Conservation (phyloP, 345 rosid genomes). For the Draba incana region DNA sequence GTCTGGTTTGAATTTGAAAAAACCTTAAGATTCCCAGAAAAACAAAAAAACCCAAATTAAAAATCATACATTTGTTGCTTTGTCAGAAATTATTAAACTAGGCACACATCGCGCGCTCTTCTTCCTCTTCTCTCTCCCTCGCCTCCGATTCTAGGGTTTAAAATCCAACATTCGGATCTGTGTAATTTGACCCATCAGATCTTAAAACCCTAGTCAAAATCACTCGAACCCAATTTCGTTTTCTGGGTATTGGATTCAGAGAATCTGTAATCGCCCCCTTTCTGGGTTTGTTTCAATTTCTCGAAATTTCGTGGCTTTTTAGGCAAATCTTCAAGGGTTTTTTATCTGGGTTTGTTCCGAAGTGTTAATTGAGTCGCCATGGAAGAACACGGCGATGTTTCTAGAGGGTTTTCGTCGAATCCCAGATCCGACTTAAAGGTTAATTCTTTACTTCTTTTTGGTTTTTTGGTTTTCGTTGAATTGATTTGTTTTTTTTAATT, state of each 20-base stretch:
- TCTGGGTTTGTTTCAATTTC: conserved; percentile 15
- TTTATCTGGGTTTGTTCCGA: conserved; percentile 20
- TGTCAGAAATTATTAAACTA: conserved; percentile 41
- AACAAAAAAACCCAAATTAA: neutral
- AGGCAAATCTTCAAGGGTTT: conserved; percentile 4
- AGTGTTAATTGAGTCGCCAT: conserved; percentile 32
- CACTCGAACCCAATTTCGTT: conserved; percentile 20
- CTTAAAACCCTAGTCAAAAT: conserved; percentile 21
- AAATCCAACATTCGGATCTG: conserved; percentile 19
- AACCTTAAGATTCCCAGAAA: conserved; percentile 4
- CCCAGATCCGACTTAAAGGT: conserved; percentile 50
- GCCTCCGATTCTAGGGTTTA: conserved; percentile 30
- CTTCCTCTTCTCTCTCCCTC: conserved; percentile 16
- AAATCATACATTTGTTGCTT: conserved; percentile 3
- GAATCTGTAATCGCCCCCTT: neutral
- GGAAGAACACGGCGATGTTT: conserved; percentile 45
- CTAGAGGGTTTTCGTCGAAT: conserved; percentile 24
- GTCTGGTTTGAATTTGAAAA: conserved; percentile 40
- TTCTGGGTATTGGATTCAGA: neutral
- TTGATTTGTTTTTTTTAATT: neutral
- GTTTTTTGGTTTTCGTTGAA: neutral
- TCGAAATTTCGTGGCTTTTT: conserved; percentile 4
- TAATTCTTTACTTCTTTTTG: conserved; percentile 20
- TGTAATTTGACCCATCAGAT: conserved; percentile 11
- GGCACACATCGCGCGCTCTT: conserved; percentile 43